Conservation (phyloP, 768 basidiomycete genomes). For the Candolleomyces eurysporus region DNA sequence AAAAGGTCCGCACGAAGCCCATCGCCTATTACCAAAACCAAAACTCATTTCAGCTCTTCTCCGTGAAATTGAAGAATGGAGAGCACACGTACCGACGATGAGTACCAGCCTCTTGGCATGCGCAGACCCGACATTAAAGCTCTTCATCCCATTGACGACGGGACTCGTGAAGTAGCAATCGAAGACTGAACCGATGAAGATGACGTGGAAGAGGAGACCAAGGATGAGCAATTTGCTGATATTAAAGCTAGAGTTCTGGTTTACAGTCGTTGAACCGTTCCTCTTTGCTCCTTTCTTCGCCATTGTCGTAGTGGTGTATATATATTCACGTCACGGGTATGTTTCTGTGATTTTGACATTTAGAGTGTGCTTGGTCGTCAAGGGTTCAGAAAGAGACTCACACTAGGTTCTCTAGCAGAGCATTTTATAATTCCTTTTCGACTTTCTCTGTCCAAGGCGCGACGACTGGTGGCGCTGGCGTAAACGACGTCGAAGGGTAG, state of each 20-base stretch:
- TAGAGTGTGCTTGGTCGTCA: too few relatives aligned
- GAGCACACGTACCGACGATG: slow-evolving; percentile 60
- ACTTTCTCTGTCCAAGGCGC: too few relatives aligned
- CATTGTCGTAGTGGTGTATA: slow-evolving; percentile 3
- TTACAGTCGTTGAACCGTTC: not conserved
- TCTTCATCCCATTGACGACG: slow-evolving; percentile 75
- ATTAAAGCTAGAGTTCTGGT: slow-evolving; percentile 26
- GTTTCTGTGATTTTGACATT: too few relatives aligned
- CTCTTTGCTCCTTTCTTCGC: not conserved
- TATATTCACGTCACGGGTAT: not conserved
- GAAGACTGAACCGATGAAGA: slow-evolving; percentile 72
- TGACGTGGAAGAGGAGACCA: slow-evolving; percentile 71
- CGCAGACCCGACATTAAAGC: slow-evolving; percentile 41
- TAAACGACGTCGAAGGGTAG: too few relatives aligned
- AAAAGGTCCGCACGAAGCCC: slow-evolving; percentile 82
- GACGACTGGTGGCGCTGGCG: too few relatives aligned
- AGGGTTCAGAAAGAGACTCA: too few relatives aligned
- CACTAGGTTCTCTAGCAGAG: too few relatives aligned
- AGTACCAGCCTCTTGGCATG: slow-evolving; percentile 75
- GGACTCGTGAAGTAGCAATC: slow-evolving; percentile 89
- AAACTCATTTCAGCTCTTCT: not conserved
- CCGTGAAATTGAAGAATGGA: not conserved
- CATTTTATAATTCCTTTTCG: too few relatives aligned
- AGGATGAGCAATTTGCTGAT: slow-evolving; percentile 52
- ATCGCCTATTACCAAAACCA: slow-evolving; percentile 49